Base-by-base conservation (phyloP, 805 yeast species). In the Schwanniomyces pseudopolymorphus region DNA sequence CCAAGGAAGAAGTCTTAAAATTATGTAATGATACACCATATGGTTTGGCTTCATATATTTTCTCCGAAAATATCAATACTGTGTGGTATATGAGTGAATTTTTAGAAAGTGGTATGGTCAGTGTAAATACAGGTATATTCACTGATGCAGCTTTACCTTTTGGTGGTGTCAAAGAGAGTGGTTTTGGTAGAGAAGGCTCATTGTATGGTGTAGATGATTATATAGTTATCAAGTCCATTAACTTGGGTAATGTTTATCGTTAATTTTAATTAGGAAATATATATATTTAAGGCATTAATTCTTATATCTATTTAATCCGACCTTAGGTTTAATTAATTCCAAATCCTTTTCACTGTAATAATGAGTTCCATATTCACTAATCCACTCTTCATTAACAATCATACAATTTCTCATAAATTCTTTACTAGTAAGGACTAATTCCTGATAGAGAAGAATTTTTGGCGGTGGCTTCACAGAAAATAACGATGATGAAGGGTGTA, bases 331-430 rank as follows among this genome's bases (percentile, higher is more conserved):
- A 20, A 49, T 24, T 5, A 31, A 28, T n/a, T 62, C 59, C 31
- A 65, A 45, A 24, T 69, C 72, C 27, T 58, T 58, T 3, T 53
- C 46, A 20, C 46, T 61, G 48, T 67, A 70, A 47, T 67, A 81
- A 52, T 84, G 89, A 1, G 90, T 87, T 0, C 95, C 96, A 51
- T 82, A 78, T 53, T 87, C 91, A 1, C 62, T 62, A 13, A 91
- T 64, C 94, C 96, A 87, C 40, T 70, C 70, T 25, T 86, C 91
- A 35, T 84, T 81, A 3, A 87, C 72, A 0, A 89, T 80, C 64
- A 87, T 79, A 57, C 90, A 83, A 53, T 85, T 85, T 47, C 91
- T 77, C 89, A 94, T 88, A 64, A 83, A 92, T 67, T 91, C 97
- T 61, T 85, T 88, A 21, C 89, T 79, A 0, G 99, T 92, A 40